Percentiles rank a stretch among this genome's conserved stretches.
Conservation (phyloP, 139 green algal species). For the Yamagishiella unicocca region DNA sequence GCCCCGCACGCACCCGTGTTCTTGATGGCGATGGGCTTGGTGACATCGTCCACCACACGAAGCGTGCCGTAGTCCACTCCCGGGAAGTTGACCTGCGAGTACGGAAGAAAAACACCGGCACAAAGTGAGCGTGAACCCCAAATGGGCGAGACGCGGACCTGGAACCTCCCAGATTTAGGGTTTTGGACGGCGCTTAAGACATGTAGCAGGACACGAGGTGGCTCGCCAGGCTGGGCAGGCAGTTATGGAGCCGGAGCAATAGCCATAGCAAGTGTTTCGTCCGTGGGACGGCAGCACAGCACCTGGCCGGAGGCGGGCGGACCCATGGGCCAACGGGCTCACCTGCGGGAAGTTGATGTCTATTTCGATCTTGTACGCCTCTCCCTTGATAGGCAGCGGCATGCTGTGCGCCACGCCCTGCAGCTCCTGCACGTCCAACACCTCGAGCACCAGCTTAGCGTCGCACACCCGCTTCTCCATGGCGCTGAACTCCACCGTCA, state of each 20-base stretch:
- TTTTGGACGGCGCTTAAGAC: too few species aligned
- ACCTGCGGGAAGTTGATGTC: conserved; percentile 77
- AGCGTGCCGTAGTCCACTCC: conserved; percentile 78
- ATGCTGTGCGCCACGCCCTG: conserved; percentile 67
- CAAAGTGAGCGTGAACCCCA: too few species aligned
- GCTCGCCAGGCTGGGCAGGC: too few species aligned
- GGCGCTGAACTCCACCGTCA: conserved; percentile 76
- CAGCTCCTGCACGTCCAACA: conserved; percentile 63
- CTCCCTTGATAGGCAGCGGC: conserved; percentile 73
- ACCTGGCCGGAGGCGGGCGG: not conserved
- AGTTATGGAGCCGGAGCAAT: too few species aligned
- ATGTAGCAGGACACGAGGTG: too few species aligned
- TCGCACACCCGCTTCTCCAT: conserved; percentile 70
- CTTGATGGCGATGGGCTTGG: conserved; percentile 63
- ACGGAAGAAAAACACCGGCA: too few species aligned
- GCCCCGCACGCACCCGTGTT: conserved; percentile 66
- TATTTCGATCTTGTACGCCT: conserved; percentile 83
- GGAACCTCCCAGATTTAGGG: too few species aligned
- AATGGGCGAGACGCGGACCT: too few species aligned
- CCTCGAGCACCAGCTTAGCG: conserved; percentile 67
- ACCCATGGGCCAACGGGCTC: not conserved
- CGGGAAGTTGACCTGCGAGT: conserved; percentile 46
- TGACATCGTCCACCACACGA: conserved; percentile 65
- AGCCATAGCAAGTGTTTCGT: too few species aligned
- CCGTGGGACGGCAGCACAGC: not conserved